A percentile compares a stretch with the other conserved stretches of the same genome.
phyloP scores from a whole-genome alignment of 2,329 filamentous ascomycete genomes.

The Nothomitra cinnamomea region DNA sequence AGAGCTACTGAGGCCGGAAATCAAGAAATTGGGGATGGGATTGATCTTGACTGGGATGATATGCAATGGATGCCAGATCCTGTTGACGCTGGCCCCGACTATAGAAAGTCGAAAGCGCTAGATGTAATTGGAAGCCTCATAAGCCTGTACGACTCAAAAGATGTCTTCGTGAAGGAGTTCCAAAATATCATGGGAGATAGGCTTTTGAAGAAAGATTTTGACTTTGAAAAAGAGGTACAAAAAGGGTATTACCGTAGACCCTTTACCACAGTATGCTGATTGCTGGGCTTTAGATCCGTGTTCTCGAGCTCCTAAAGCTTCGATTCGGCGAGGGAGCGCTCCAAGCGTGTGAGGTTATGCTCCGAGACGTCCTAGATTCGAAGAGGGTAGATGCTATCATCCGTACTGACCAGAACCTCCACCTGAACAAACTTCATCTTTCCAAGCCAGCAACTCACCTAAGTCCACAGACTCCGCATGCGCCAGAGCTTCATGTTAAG shows the following conservation, averaged over 20 bases:
- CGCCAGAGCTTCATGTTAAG: conserved; percentile 50
- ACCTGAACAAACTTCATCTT: conserved; percentile 1
- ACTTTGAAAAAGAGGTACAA: conserved; percentile 52
- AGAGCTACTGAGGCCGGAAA: conserved; percentile 39
- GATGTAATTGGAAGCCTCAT: conserved; percentile 88
- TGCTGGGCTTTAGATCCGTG: conserved; percentile 37
- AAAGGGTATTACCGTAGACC: background rate
- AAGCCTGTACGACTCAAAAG: conserved; percentile 71
- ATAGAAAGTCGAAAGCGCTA: conserved; percentile 72
- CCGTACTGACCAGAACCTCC: conserved; percentile 30
- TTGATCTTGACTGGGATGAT: conserved; percentile 70
- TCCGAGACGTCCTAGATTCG: conserved; percentile 81
- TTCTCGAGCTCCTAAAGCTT: conserved; percentile 73
- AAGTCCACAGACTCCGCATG: conserved; percentile 4
- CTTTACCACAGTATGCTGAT: background rate
- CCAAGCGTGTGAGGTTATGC: conserved; percentile 94
- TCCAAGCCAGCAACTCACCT: conserved; percentile 9
- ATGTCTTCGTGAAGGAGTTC: conserved; percentile 87
- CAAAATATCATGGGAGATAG: conserved; percentile 78
- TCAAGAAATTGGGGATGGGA: conserved; percentile 24
- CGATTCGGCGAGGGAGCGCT: conserved; percentile 73
- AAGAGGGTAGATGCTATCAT: conserved; percentile 53
- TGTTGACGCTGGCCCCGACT: conserved; percentile 81
- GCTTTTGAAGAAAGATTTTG: conserved; percentile 44
- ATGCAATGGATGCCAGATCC: conserved; percentile 89